Evolutionary conservation across 225 moss, liverwort and hornwort species (phyloP), one percentile per base, ranked within the genome.

Genomic region (Physcomitrellopsis africana): DNA sequence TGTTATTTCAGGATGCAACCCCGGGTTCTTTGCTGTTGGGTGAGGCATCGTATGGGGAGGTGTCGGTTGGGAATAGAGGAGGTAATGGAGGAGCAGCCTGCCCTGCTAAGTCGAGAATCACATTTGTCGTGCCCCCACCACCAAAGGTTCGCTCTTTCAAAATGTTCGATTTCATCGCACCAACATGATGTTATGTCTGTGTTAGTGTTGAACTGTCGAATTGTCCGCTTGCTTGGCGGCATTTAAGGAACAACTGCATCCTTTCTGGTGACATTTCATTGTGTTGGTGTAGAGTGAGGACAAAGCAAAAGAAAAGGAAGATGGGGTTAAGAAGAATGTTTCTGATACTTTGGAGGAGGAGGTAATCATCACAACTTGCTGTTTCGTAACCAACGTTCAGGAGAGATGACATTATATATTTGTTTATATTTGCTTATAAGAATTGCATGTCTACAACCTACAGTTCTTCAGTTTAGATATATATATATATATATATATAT

Each of bases 21-120:
- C 62, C 78, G n/a, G 88, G 91, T 17, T 80, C 80, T 18, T 17
- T 85, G 44, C 68, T 91, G 45, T 71, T 91, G 79, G 91, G 91
- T 17, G 84, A 85, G 74, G 56, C 86, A 63, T 80, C 82, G 18
- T 91, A 86, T 84, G 91, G 91, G 49, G 83, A 85, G 62, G 74
- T 87, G 22, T 90, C 90, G 67, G 69, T 76, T 73, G 90, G 86
- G 72, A 86, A 69, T 66, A 55, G 58, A 27, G 86, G 74, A 59
- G 80, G 77, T 43, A 86, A 80, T 72, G 88, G 84, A 46, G 84
- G 81, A 26, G 19, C 75, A 44, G 73, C 82, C 1, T 91, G 81
- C 69, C 91, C 91, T 61, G 80, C 86, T 1, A 86, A 79, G 76
- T 85, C 84, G 47, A 79, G 57, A 49, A 51, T 88, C 14, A 70